Evolutionary conservation across 305 asterid genomes (phyloP), one percentile per base, ranked within the genome.

Genomic region (Euphrasia arctica): DNA sequence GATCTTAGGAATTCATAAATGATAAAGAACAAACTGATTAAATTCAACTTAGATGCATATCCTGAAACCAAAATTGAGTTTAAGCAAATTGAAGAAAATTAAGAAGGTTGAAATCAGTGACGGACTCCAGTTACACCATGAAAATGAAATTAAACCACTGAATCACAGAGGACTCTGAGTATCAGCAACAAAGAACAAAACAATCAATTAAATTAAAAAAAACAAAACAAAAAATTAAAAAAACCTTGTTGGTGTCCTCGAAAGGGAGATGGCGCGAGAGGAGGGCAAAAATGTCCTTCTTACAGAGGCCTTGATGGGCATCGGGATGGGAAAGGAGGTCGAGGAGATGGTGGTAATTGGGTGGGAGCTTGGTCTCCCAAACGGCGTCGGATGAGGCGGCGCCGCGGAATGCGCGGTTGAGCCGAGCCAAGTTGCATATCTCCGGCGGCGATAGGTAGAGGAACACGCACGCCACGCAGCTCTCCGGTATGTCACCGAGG

Each of bases 371-470:
- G 4, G 99, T 43, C 79, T 84, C 95, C 99, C 99, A 93, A 32
- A 93, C 97, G 63, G 92, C 84, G 77, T 93, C 99, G 72, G 99
- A 84, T 14, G 97, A 84, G 28, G 99, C 85, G 31, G 99, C 99
- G 32, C 89, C 95, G 14, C 95, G 92, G 74, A 93, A 93, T 65
- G 97, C 88, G 74, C 95, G 92, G 80, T 88, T 93, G 56, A 93
- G 88, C 18, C 97, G 87, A 43, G 99, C 99, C 65, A 93, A 75
- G 77, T 85, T 88, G 79, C 99, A 93, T 57, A 93, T 93, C 82
- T 93, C 97, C 64, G 96, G 95, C 68, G 99, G 99, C 41, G 92
- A 78, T 0, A 93, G 83, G 75, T 93, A 70, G 54, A 86, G 74
- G 66, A 93, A 83, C 2, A 90, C 99, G 58, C 85, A 74, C 5